These are phyloP conservation scores for Monosporascus ibericus DNA, from an alignment of 2,329 filamentous ascomycete genomes.

Conservation along the genomic window DNA sequence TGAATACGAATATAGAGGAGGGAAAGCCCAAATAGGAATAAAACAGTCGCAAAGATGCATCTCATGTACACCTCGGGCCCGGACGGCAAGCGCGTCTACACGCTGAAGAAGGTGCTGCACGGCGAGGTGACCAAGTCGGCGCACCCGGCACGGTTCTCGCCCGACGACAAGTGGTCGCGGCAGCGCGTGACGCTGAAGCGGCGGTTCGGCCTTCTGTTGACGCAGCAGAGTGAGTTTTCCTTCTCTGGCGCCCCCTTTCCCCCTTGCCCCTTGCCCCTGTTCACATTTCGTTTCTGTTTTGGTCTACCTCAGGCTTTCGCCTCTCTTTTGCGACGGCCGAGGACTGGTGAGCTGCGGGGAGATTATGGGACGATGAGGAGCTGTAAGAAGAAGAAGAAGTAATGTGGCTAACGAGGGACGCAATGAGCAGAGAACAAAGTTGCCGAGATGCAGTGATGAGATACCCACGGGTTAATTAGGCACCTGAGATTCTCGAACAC, in stretches of 20 bases:
- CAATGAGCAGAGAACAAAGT: constrained; percentile 22
- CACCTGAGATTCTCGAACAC: background rate
- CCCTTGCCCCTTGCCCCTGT: constrained; percentile 2
- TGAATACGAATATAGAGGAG: too few relatives aligned
- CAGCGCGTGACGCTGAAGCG: constrained; percentile 94
- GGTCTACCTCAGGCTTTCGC: too few relatives aligned
- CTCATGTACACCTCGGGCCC: constrained; percentile 78
- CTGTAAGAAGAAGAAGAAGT: background rate
- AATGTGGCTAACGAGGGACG: constrained; percentile 3
- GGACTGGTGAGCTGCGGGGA: background rate
- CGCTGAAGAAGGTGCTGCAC: constrained; percentile 81
- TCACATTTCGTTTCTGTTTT: background rate
- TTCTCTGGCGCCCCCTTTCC: background rate
- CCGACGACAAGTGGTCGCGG: constrained; percentile 97
- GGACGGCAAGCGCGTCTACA: constrained; percentile 85
- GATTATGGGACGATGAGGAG: background rate
- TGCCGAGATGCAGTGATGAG: constrained; percentile 20
- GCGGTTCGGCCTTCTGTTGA: constrained; percentile 81
- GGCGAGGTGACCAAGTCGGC: constrained; percentile 91
- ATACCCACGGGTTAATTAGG: background rate
- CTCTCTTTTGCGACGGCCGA: constrained; percentile 3
- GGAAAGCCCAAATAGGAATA: background rate
- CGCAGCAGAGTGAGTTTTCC: constrained; percentile 56
- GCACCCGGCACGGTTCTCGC: constrained; percentile 92
- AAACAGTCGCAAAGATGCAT: constrained; percentile 40